These are phyloP conservation scores for Kwoniella europaea DNA, from an alignment of 768 basidiomycete species.

Conservation along the genomic window DNA sequence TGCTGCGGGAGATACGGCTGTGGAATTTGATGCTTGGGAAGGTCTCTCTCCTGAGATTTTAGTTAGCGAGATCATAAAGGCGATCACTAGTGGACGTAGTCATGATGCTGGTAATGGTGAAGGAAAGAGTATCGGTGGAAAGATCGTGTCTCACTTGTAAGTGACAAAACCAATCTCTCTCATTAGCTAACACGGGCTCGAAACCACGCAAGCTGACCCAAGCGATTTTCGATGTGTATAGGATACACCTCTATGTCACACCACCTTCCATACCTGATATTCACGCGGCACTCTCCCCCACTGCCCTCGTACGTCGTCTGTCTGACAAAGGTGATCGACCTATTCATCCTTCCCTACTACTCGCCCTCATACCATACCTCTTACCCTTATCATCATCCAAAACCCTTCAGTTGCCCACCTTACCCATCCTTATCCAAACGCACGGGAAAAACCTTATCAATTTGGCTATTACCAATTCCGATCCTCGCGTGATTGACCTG, in stretches of 20 bases:
- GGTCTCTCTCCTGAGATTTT: constrained; percentile 31
- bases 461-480: constrained; percentile 23
- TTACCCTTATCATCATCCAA: constrained; percentile 32
- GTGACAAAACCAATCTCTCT: constrained; percentile 8
- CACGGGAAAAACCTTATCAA: constrained; percentile 9
- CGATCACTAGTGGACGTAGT: constrained; percentile 21
- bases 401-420: background rate
- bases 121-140: constrained; percentile 41
- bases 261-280: constrained; percentile 23
- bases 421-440: constrained; percentile 16
- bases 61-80: constrained; percentile 30
- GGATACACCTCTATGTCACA: constrained; percentile 34
- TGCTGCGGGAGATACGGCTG: constrained; percentile 35
- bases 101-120: constrained; percentile 6
- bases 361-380: constrained; percentile 24
- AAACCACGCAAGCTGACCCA: no score
- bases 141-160: constrained; percentile 46
- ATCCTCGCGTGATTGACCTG: constrained; percentile 40
- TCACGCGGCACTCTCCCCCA: constrained; percentile 22
- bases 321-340: constrained; percentile 13
- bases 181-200: no score
- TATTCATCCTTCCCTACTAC: constrained; percentile 17
- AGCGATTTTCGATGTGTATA: background rate
- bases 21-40: constrained; percentile 33
- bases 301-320: constrained; percentile 29